phyloP scores from a whole-genome alignment of 352 stramenopile genomes.

The Phytophthora capsici region DNA sequence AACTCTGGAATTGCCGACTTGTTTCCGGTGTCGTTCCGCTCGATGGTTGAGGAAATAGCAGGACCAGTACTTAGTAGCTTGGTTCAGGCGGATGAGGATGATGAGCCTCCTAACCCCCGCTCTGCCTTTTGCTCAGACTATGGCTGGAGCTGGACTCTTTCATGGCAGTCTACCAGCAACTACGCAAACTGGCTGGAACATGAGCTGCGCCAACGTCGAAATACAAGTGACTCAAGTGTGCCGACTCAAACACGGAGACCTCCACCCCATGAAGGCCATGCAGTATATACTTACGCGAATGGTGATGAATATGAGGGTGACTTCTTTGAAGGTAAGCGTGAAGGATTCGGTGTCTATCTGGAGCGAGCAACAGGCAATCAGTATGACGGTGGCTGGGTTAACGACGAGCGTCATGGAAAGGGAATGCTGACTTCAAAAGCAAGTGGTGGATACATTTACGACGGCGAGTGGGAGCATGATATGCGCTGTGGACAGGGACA shows the following conservation, averaged over 20 bases:
- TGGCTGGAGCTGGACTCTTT: conserved; percentile 60
- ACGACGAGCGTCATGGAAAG: conserved; percentile 71
- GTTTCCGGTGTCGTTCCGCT: conserved; percentile 51
- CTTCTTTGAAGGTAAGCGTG: conserved; percentile 66
- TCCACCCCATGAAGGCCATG: conserved; percentile 52
- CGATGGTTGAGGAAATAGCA: conserved; percentile 60
- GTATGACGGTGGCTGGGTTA: conserved; percentile 78
- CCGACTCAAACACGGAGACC: conserved; percentile 34
- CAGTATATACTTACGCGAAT: conserved; percentile 66
- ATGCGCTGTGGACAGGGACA: conserved; percentile 73
- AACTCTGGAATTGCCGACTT: conserved; percentile 29
- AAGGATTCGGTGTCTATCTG: conserved; percentile 79
- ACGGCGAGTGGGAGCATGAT: conserved; percentile 79
- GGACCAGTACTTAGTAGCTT: conserved; percentile 49
- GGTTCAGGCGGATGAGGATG: conserved; percentile 20
- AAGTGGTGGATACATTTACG: conserved; percentile 72
- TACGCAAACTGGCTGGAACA: conserved; percentile 58
- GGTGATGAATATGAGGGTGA: conserved; percentile 84
- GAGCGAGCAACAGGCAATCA: conserved; percentile 79
- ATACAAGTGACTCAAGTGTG: conserved; percentile 20
- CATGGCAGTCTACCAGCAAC: conserved; percentile 73
- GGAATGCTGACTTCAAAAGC: conserved; percentile 69
- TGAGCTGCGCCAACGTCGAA: conserved; percentile 14
- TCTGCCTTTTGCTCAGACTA: conserved; percentile 62
- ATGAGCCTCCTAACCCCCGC: conserved; percentile 36